Evolutionary conservation across 305 asterid species (phyloP).

Genomic region (Coffea humblotiana): DNA sequence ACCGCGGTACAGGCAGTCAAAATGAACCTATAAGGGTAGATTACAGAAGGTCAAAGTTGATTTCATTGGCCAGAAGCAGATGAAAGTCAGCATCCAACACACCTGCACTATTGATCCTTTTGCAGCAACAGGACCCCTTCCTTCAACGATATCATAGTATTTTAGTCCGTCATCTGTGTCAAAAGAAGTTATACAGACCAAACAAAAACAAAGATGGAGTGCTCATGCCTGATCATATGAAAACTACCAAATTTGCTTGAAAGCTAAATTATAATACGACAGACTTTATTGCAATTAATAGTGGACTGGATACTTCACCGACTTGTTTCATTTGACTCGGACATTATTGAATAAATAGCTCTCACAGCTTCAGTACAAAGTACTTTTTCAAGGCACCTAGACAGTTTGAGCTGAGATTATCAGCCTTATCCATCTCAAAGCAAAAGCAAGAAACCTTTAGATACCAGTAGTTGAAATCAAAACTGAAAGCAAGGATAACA

Average conservation of each 20-base stretch:
- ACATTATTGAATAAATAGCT: neutral
- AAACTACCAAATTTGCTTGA: no score
- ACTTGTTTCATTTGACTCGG: neutral
- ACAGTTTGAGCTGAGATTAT: neutral
- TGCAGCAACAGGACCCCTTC: slow-evolving; percentile 83
- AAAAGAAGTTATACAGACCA: slow-evolving; percentile 28
- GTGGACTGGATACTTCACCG: neutral
- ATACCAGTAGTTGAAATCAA: neutral
- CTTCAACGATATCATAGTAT: slow-evolving; percentile 76
- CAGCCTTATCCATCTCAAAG: neutral
- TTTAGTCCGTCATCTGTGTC: slow-evolving; percentile 79
- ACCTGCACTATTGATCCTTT: slow-evolving; percentile 85
- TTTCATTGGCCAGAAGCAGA: slow-evolving; percentile 1
- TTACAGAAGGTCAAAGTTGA: slow-evolving; percentile 18
- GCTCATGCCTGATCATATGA: slow-evolving; percentile 1
- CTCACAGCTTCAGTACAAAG: neutral
- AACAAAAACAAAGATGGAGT: slow-evolving; percentile 9
- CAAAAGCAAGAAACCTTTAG: neutral
- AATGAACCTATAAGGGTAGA: slow-evolving; percentile 62
- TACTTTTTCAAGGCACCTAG: neutral
- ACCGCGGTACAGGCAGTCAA: slow-evolving; percentile 81
- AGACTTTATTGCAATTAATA: neutral
- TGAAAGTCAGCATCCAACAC: slow-evolving; percentile 5
- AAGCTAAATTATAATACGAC: neutral
- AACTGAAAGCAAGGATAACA: neutral